phyloP scores from a whole-genome alignment of 257 asterid species.

The Plantago major region DNA sequence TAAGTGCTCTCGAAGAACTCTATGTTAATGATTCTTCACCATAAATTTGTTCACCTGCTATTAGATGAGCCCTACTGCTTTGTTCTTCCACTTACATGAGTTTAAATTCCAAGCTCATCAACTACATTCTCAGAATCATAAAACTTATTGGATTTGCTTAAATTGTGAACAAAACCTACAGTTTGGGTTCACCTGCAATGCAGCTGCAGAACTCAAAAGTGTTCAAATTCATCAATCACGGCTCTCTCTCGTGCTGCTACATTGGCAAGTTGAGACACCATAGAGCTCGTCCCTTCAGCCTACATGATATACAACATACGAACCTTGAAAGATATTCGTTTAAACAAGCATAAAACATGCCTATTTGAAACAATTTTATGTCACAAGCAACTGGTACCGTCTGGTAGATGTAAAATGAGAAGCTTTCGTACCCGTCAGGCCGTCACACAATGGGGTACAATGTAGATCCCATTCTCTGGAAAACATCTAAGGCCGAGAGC shows the following conservation, averaged over 20 bases:
- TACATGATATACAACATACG: constrained; percentile 21
- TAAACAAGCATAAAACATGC: neutral
- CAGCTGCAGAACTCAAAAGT: constrained; percentile 34
- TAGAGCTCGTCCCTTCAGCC: constrained; percentile 43
- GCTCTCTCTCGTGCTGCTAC: constrained; percentile 46
- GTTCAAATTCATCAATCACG: constrained; percentile 49
- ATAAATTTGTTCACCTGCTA: constrained; percentile 42
- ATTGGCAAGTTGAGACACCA: constrained; percentile 47
- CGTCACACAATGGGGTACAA: constrained; percentile 45
- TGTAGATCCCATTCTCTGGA: constrained; percentile 86
- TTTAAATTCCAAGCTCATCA: constrained; percentile 15
- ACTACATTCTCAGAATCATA: neutral
- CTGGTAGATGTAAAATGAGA: neutral
- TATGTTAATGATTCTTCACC: constrained; percentile 18
- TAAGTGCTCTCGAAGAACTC: constrained; percentile 13
- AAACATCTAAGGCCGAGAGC: constrained; percentile 71
- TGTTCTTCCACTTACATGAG: constrained; percentile 46
- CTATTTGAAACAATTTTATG: neutral
- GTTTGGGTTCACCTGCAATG: constrained; percentile 42
- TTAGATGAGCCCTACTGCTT: constrained; percentile 45
- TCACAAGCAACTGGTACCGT: neutral
- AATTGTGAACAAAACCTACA: neutral
- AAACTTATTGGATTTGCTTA: neutral
- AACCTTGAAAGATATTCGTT: constrained; percentile 6
- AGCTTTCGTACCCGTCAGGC: constrained; percentile 49